phyloP scores from a whole-genome alignment of 192 early-diverging fungal genomes.

The Podila horticola region DNA sequence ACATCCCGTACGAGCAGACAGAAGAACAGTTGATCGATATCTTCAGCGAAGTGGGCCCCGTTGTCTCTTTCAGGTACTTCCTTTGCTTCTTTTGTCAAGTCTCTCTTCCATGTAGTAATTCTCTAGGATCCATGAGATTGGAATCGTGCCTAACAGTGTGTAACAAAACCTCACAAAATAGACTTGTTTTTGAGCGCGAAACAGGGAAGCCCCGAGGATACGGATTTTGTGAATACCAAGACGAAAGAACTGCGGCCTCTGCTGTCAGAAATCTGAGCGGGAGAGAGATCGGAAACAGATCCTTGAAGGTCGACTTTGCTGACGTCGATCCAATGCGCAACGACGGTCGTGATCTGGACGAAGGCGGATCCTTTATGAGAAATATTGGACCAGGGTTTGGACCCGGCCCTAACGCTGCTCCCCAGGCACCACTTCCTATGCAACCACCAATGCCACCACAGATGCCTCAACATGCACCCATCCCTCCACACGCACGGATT shows the following conservation, averaged over 20 bases:
- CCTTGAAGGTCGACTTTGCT: slow-evolving; percentile 92
- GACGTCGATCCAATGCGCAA: slow-evolving; percentile 73
- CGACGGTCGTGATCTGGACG: slow-evolving; percentile 32
- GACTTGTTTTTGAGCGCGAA: slow-evolving; percentile 91
- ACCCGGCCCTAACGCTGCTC: neutral
- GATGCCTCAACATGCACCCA: slow-evolving; percentile 15
- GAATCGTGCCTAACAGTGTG: neutral
- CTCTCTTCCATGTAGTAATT: neutral
- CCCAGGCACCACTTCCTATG: slow-evolving; percentile 19
- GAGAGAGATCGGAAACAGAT: slow-evolving; percentile 91
- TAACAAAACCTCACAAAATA: neutral
- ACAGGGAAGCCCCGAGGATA: slow-evolving; percentile 92
- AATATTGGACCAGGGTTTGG: slow-evolving; percentile 37
- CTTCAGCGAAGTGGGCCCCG: slow-evolving; percentile 92
- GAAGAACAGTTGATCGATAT: slow-evolving; percentile 94
- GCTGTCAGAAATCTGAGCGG: slow-evolving; percentile 94
- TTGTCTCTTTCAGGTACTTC: slow-evolving; percentile 68
- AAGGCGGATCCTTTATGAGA: slow-evolving; percentile 7
- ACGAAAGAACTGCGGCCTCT: slow-evolving; percentile 89
- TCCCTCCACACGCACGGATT: slow-evolving; percentile 17
- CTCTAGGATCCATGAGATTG: no score
- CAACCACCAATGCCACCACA: slow-evolving; percentile 14
- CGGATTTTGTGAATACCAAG: slow-evolving; percentile 94
- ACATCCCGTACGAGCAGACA: slow-evolving; percentile 89
- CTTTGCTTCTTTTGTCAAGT: neutral